phyloP scores from a whole-genome alignment of 495 filamentous ascomycete genomes.

The Penicillium maclennaniae region DNA sequence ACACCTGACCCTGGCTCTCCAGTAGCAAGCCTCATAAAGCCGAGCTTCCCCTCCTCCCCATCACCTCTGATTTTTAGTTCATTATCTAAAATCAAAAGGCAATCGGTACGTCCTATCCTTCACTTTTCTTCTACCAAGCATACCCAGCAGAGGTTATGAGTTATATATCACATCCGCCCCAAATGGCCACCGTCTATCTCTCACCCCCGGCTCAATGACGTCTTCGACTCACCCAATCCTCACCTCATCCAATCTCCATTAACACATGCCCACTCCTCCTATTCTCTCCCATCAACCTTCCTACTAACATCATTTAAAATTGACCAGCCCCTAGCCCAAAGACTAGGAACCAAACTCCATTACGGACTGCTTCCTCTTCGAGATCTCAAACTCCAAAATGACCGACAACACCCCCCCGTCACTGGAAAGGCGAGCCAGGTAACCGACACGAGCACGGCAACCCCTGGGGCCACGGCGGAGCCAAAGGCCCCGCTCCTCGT shows the following conservation, averaged over 20 bases:
- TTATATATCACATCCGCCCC: neutral
- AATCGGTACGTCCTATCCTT: neutral
- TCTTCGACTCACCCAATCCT: constrained; percentile 17
- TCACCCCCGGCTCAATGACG: constrained; percentile 14
- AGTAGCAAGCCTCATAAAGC: neutral
- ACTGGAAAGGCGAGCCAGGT: constrained; percentile 42
- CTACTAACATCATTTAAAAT: neutral
- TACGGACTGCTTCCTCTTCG: constrained; percentile 5
- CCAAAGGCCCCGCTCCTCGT: constrained; percentile 19
- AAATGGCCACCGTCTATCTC: neutral
- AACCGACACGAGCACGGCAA: constrained; percentile 42
- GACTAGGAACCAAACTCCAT: neutral
- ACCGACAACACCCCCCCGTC: constrained; percentile 23
- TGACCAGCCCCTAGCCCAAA: neutral
- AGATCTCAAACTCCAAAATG: constrained; percentile 26
- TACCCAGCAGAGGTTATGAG: neutral
- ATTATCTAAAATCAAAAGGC: neutral
- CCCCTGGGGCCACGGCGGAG: constrained; percentile 41
- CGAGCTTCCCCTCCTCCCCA: neutral
- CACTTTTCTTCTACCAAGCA: neutral
- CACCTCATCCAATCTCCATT: neutral
- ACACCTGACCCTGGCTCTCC: neutral
- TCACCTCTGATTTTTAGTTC: neutral
- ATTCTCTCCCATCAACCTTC: neutral
- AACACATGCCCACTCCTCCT: neutral